Percentiles rank a stretch among this genome's conserved stretches.
Evolutionary conservation across 768 basidiomycete genomes (phyloP).

Genomic region (Exidia glandulosa): DNA sequence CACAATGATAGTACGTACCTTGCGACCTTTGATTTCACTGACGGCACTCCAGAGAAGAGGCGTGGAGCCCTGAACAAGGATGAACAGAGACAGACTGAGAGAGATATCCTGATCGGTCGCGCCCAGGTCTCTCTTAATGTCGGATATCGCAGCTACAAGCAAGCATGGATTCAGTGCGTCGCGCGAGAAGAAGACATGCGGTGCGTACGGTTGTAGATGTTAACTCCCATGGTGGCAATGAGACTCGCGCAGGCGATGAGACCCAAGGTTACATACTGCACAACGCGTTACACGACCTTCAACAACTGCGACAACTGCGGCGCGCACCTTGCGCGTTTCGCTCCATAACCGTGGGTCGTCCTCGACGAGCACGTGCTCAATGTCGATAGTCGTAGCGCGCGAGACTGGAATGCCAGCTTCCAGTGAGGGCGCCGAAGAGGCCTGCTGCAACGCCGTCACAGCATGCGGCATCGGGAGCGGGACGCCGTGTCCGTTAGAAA

Average conservation of each 20-base stretch:
- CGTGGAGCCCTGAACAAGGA: constrained; percentile 54
- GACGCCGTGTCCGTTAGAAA: background rate
- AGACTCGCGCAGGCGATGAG: constrained; percentile 43
- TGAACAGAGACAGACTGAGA: constrained; percentile 59
- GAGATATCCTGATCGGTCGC: constrained; percentile 55
- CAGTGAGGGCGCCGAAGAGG: too few species aligned
- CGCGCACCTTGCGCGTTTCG: constrained; percentile 28
- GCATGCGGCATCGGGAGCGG: background rate
- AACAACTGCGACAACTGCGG: background rate
- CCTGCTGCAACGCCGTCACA: background rate
- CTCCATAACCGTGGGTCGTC: constrained; percentile 59
- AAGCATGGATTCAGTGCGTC: too few species aligned
- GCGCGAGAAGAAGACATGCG: too few species aligned
- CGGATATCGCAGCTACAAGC: constrained; percentile 44
- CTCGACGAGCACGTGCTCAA: constrained; percentile 30
- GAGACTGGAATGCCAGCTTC: background rate
- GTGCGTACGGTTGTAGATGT: constrained; percentile 44
- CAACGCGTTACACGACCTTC: background rate
- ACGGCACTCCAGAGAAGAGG: constrained; percentile 60
- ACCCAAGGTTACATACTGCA: constrained; percentile 29
- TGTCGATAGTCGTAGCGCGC: constrained; percentile 13
- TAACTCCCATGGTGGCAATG: constrained; percentile 46
- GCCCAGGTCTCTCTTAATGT: constrained; percentile 48
- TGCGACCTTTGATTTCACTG: constrained; percentile 68
- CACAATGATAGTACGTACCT: constrained; percentile 26